phyloP scores from a whole-genome alignment of 441 rosid genomes.

The Jatropha multifida region DNA sequence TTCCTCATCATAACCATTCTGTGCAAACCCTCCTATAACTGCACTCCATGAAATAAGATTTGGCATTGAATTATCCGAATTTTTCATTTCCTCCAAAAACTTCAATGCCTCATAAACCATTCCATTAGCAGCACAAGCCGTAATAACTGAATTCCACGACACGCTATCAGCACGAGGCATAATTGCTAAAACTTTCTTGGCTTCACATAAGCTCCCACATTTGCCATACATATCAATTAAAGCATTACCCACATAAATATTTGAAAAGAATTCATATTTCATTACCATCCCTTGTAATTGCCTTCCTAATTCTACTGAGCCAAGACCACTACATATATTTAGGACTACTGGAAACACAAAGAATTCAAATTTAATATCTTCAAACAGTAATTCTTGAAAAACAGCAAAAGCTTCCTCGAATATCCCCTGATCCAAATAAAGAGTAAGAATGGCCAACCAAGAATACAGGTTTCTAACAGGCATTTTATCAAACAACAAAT shows the following conservation, averaged over 20 bases:
- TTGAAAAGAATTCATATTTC: slow-evolving; percentile 35
- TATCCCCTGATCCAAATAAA: slow-evolving; percentile 35
- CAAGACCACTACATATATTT: slow-evolving; percentile 46
- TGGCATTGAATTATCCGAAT: slow-evolving; percentile 30
- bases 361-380: slow-evolving; percentile 39
- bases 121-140: slow-evolving; percentile 54
- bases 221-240: slow-evolving; percentile 61
- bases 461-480: slow-evolving; percentile 44
- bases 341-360: slow-evolving; percentile 48
- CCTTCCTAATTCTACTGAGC: slow-evolving; percentile 39
- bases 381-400: slow-evolving; percentile 31
- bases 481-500: slow-evolving; percentile 47
- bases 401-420: slow-evolving; percentile 32
- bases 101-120: slow-evolving; percentile 51
- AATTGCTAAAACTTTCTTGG: slow-evolving; percentile 36
- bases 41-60: slow-evolving; percentile 67
- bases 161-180: slow-evolving; percentile 45
- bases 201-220: slow-evolving; percentile 52
- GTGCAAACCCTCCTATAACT: slow-evolving; percentile 54
- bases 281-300: slow-evolving; percentile 51
- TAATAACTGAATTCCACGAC: slow-evolving; percentile 55
- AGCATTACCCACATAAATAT: slow-evolving; percentile 54
- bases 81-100: slow-evolving; percentile 39
- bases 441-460: slow-evolving; percentile 42
- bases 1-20: slow-evolving; percentile 54